phyloP scores from a whole-genome alignment of 2,329 filamentous ascomycete genomes.

The Aspergillus fumigatiaffinis region DNA sequence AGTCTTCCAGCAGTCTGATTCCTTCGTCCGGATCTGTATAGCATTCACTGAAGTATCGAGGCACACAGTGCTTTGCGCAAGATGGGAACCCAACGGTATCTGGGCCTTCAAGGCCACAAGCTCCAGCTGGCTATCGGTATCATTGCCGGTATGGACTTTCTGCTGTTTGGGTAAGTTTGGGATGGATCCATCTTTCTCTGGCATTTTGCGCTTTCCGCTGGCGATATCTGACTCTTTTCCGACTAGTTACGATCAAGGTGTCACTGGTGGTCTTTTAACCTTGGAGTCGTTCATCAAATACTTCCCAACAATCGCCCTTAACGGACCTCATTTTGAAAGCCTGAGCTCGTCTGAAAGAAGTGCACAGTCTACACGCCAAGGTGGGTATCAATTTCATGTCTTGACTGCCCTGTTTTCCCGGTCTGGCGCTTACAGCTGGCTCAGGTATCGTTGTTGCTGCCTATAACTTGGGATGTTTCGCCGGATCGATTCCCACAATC shows the following conservation, averaged over 20 bases:
- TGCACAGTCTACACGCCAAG: slow-evolving; percentile 35
- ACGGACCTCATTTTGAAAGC: slow-evolving; percentile 10
- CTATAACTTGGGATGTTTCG: slow-evolving; percentile 50
- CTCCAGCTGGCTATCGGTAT: slow-evolving; percentile 43
- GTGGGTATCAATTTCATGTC: slow-evolving; percentile 13
- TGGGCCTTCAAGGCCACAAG: slow-evolving; percentile 39
- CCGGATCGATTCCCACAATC: slow-evolving; percentile 48
- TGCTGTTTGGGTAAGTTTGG: slow-evolving; percentile 22
- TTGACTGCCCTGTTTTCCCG: background rate
- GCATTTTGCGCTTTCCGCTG: background rate
- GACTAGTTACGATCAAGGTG: slow-evolving; percentile 37
- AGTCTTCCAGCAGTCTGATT: background rate
- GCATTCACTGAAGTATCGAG: background rate
- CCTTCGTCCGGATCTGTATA: background rate
- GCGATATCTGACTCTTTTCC: slow-evolving; percentile 15
- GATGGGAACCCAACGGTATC: slow-evolving; percentile 28
- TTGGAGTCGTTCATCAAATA: slow-evolving; percentile 38
- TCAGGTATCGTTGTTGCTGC: slow-evolving; percentile 40
- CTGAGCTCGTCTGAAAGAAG: slow-evolving; percentile 15
- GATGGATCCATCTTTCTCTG: background rate
- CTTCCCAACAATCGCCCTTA: slow-evolving; percentile 41
- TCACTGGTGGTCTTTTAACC: slow-evolving; percentile 44
- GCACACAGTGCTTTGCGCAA: slow-evolving; percentile 4
- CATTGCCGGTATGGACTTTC: slow-evolving; percentile 42
- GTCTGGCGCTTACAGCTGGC: background rate